Evolutionary conservation across 2,329 filamentous ascomycete species (phyloP), one percentile per base, ranked within the genome.

Genomic region (Alternaria conjuncta): DNA sequence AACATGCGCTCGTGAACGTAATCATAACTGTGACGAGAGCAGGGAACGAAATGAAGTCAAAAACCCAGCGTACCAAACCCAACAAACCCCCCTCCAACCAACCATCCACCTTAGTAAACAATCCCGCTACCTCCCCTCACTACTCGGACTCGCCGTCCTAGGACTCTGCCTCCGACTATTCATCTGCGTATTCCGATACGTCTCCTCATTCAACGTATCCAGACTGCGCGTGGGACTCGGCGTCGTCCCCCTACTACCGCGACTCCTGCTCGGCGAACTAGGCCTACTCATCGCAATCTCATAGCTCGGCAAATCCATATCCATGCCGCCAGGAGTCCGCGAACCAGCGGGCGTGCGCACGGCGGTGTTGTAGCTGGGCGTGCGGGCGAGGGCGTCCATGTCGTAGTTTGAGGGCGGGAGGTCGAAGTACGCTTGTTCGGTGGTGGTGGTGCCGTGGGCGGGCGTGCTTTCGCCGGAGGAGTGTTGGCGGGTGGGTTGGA

Each of bases 311-410:
- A 82, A 79, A 12, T 76, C 78, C 54, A 73, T 59, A 23, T 82
- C 81, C 12, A 65, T 55, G 21, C 73, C 77, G 47, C 79, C 78
- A 2, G 82, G 82, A 10, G 81, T 82, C 13, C 66, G 60, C 12
- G 79, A 68, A 3, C 78, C 79, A 2, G 82, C 78, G 2, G 82
- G 82, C 2, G 82, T 84, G 30, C 83, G 79, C 8, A 85, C 75
- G 8, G 84, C 84, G 1, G 84, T 84, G 71, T 82, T 82, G 68
- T 86, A 86, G 51, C 82, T 84, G 9, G 85, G 85, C 1, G 84
- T 85, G 36, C 84, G 81, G 5, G 80, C 76, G 2, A 86, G 77
- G 30, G 79, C 80, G 44, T 81, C 80, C 78, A 85, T 80, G 70
- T 86, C 82, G 64, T 77, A 78, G 53, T 67, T 64, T 13, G 61